phyloP scores from a whole-genome alignment of 176 grass and related monocot species.

The Rhynchospora tenuis region DNA sequence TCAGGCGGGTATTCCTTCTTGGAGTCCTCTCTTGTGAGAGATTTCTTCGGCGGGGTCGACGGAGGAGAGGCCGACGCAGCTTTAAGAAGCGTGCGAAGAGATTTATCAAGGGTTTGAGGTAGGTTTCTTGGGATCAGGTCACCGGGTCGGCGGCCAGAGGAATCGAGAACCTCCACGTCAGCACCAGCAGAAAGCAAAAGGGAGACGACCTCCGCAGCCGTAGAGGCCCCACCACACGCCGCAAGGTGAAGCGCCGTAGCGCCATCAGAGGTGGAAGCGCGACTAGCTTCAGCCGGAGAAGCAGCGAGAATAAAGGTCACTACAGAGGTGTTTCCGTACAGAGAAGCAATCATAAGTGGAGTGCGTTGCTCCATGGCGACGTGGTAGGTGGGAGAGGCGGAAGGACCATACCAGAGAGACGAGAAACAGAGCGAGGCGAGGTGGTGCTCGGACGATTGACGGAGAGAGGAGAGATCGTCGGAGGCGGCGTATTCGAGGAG shows the following conservation, averaged over 20 bases:
- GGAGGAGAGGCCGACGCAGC: constrained; percentile 21
- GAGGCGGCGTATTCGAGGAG: constrained; percentile 74
- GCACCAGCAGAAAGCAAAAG: constrained; percentile 58
- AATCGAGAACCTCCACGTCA: constrained; percentile 36
- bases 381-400: neutral
- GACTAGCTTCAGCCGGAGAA: constrained; percentile 32
- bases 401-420: constrained; percentile 54
- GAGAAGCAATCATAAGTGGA: constrained; percentile 75
- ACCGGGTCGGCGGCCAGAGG: constrained; percentile 34
- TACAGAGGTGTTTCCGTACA: constrained; percentile 59
- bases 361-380: constrained; percentile 49
- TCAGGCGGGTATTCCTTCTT: constrained; percentile 92
- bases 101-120: neutral
- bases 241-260: constrained; percentile 69
- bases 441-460: constrained; percentile 46
- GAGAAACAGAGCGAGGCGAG: constrained; percentile 4
- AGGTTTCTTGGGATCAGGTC: constrained; percentile 56
- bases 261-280: constrained; percentile 50
- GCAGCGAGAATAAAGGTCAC: constrained; percentile 37
- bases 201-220: constrained; percentile 30
- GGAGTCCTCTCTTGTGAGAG: constrained; percentile 29
- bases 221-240: constrained; percentile 34
- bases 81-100: constrained; percentile 38
- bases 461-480: constrained; percentile 52
- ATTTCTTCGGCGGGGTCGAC: constrained; percentile 39